Evolutionary conservation across 495 filamentous ascomycete species (phyloP).

Genomic region (Polyplosphaeria fusca): DNA sequence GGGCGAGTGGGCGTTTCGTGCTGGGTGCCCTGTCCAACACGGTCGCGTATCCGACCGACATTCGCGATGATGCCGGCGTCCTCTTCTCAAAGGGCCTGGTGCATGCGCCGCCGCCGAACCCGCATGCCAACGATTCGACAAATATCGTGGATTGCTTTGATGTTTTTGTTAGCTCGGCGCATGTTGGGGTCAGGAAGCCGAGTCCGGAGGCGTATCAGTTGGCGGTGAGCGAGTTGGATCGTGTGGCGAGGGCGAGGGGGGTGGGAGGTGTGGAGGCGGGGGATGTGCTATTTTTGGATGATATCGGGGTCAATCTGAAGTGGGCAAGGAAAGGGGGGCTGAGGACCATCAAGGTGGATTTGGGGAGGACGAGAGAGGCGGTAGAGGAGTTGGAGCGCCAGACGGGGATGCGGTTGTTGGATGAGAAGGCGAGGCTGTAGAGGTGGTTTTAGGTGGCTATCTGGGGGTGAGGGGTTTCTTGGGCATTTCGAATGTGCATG

Average conservation of each 20-base stretch:
- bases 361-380: slow-evolving; percentile 76
- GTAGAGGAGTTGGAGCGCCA: slow-evolving; percentile 63
- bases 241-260: slow-evolving; percentile 54
- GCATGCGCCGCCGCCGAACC: slow-evolving; percentile 5
- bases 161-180: slow-evolving; percentile 77
- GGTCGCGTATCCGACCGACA: slow-evolving; percentile 66
- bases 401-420: slow-evolving; percentile 55
- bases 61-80: slow-evolving; percentile 29
- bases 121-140: slow-evolving; percentile 28
- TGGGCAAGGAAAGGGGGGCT: slow-evolving; percentile 72
- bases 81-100: slow-evolving; percentile 17
- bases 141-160: slow-evolving; percentile 66
- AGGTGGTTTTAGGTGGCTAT: too few species aligned
- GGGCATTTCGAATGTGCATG: too few species aligned
- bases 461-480: too few species aligned
- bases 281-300: slow-evolving; percentile 87
- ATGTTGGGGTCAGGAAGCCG: slow-evolving; percentile 85
- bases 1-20: slow-evolving; percentile 60
- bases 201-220: slow-evolving; percentile 75
- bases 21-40: slow-evolving; percentile 88
- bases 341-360: slow-evolving; percentile 74
- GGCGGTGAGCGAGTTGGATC: slow-evolving; percentile 62
- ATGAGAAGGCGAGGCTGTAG: slow-evolving; percentile 38
- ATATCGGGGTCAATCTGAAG: slow-evolving; percentile 93
- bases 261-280: slow-evolving; percentile 51